Percentiles rank a stretch among this genome's conserved stretches.
phyloP scores from a whole-genome alignment of 108 stramenopile species.

The Parietichytrium sp. region DNA sequence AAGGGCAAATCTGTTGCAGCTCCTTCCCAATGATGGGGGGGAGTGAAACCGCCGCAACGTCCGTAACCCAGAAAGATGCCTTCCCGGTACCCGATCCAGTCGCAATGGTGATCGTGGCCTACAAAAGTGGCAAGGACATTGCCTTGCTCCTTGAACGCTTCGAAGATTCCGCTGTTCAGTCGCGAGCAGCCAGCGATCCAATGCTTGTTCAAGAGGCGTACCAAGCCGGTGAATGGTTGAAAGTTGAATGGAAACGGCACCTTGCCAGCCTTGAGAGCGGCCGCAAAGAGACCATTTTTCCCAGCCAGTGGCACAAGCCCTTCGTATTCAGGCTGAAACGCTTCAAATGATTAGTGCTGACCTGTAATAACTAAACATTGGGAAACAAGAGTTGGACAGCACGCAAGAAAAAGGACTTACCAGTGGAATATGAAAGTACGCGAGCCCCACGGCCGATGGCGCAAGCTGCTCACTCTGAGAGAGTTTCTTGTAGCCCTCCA shows the following conservation, averaged over 20 bases:
- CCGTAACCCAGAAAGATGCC: neutral
- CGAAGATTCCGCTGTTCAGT: constrained; percentile 34
- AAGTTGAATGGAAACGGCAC: neutral
- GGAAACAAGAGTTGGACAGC: too few relatives aligned
- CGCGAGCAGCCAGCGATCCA: neutral
- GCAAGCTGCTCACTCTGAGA: constrained; percentile 2
- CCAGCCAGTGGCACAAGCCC: neutral
- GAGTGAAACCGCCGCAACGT: constrained; percentile 23
- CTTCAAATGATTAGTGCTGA: too few relatives aligned
- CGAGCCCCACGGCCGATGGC: constrained; percentile 3
- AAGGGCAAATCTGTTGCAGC: constrained; percentile 1
- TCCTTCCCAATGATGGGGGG: constrained; percentile 27
- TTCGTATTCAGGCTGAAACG: constrained; percentile 29
- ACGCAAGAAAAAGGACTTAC: too few relatives aligned
- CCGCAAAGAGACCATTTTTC: constrained; percentile 25
- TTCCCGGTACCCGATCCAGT: neutral
- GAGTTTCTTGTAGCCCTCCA: neutral
- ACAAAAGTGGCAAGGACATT: constrained; percentile 15
- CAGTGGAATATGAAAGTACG: neutral
- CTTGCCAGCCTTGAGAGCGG: constrained; percentile 1
- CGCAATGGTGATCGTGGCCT: constrained; percentile 33
- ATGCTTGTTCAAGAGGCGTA: neutral
- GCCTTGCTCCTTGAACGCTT: constrained; percentile 9
- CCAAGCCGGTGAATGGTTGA: neutral
- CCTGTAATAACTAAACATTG: too few relatives aligned